These are phyloP conservation scores for Aspergillus olivimuriae DNA, from an alignment of 495 filamentous ascomycete species.

Conservation along the genomic window DNA sequence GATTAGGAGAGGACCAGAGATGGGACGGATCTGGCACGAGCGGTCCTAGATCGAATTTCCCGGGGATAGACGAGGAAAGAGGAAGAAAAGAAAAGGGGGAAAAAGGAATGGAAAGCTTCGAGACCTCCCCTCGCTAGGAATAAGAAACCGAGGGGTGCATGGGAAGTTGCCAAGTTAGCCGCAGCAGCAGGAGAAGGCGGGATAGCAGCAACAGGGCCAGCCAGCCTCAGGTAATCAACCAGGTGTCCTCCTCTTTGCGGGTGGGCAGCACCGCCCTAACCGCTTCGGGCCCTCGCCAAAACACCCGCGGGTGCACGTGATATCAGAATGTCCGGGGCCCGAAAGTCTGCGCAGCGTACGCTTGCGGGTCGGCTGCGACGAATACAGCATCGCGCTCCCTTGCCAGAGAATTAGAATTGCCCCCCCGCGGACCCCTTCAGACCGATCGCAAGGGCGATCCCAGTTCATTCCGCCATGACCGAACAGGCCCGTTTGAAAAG, in stretches of 20 bases:
- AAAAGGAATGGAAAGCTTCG: constrained; percentile 8
- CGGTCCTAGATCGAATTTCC: neutral
- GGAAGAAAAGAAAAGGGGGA: neutral
- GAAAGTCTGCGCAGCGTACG: neutral
- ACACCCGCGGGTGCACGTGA: constrained; percentile 34
- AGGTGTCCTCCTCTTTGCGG: constrained; percentile 41
- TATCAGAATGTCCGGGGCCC: constrained; percentile 22
- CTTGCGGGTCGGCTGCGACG: too few relatives aligned
- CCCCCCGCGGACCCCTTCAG: neutral
- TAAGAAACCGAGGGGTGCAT: constrained; percentile 15
- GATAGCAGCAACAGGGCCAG: constrained; percentile 1
- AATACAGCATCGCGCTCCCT: too few relatives aligned
- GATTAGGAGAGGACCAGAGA: constrained; percentile 2
- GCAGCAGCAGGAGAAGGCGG: too few relatives aligned
- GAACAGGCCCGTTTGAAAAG: constrained; percentile 75
- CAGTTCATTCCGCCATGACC: constrained; percentile 51
- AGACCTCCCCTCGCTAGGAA: constrained; percentile 18
- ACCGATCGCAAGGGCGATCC: too few relatives aligned
- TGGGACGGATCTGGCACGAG: neutral
- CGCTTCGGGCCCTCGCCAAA: constrained; percentile 33
- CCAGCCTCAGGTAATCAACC: constrained; percentile 22
- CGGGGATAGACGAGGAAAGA: constrained; percentile 8
- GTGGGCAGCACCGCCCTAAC: constrained; percentile 22
- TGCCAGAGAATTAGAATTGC: too few relatives aligned
- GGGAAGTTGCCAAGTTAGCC: constrained; percentile 8